Base-by-base conservation (phyloP, 2,329 filamentous ascomycete species). In the Torrubiella hemipterigena region DNA sequence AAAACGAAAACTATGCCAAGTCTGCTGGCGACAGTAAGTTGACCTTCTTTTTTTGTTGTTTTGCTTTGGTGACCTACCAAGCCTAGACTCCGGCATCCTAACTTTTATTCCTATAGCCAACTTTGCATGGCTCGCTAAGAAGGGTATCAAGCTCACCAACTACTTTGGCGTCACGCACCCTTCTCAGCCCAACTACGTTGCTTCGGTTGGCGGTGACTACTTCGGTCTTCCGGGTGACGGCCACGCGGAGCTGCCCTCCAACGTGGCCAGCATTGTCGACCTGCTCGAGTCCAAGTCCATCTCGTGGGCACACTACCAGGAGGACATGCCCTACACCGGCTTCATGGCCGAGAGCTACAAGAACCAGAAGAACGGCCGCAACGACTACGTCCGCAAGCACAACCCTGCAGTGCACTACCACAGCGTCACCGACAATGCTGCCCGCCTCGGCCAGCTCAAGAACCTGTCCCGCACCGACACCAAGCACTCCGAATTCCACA, bases 361-460 rank as follows among this genome's bases (percentile, higher is more conserved):
- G 33, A 84, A 85, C 53, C 73, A 73, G 39, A 39, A 71, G 42
- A 81, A 67, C 3, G 68, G 70, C 18, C 66, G 68, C 30, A 81
- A 86, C 45, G 73, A 79, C 56, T 91, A 91, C 48, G 81, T 89
- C 6, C 76, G 84, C 47, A 89, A 89, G 59, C 82, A 89, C 59
- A 85, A 87, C 53, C 61, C 70, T 28, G 56, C 65, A 12, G 59
- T 87, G 34, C 61, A 79, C 33, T 83, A 73, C 54, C 68, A 85
- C 50, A 72, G 69, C 23, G 65, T 81, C 30, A 67, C 77, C 36
- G 59, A 65, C 30, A 67, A 65, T 27, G 51, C 62, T 14, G 63
- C 72, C 14, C 73, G 81, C 15, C 61, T 82, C 1, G 64, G 68
- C 6, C 65, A 74, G 47, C 77, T 82, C 54, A 89, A 89, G 66